These are phyloP conservation scores for Malassezia nana DNA, from an alignment of 1,284 basidiomycete genomes.

Conservation along the genomic window DNA sequence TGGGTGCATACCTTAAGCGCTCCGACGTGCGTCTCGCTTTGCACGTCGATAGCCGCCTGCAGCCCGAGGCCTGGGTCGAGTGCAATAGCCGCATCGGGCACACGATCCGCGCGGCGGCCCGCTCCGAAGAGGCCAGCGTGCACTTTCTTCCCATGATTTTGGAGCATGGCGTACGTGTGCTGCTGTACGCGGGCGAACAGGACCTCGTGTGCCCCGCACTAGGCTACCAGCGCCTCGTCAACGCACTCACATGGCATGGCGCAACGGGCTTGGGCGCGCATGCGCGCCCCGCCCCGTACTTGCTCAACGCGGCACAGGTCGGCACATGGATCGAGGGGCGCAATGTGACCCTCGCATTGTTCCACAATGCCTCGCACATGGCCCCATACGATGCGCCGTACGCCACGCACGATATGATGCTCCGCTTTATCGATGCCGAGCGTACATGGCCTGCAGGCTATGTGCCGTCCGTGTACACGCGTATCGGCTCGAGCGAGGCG, in stretches of 20 bases:
- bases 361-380: constrained; percentile 55
- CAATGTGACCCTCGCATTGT: constrained; percentile 87
- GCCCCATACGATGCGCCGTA: constrained; percentile 81
- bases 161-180: constrained; percentile 62
- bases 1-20: constrained; percentile 72
- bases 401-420: constrained; percentile 91
- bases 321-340: constrained; percentile 82
- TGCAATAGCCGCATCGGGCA: constrained; percentile 64
- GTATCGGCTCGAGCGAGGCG: constrained; percentile 61
- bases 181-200: constrained; percentile 89
- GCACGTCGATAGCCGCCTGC: constrained; percentile 60
- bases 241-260: constrained; percentile 73
- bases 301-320: constrained; percentile 63
- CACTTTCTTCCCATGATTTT: constrained; percentile 69
- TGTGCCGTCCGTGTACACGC: constrained; percentile 64
- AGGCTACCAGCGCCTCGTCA: constrained; percentile 76
- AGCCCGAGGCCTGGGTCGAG: constrained; percentile 78
- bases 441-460: constrained; percentile 64
- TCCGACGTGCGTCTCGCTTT: constrained; percentile 69
- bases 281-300: constrained; percentile 56
- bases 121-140: constrained; percentile 58
- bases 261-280: constrained; percentile 55
- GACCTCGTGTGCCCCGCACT: constrained; percentile 89
- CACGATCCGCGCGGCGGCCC: constrained; percentile 52
- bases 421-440: constrained; percentile 56